Conservation (phyloP, 495 filamentous ascomycete genomes). For the Neurospora terricola region DNA sequence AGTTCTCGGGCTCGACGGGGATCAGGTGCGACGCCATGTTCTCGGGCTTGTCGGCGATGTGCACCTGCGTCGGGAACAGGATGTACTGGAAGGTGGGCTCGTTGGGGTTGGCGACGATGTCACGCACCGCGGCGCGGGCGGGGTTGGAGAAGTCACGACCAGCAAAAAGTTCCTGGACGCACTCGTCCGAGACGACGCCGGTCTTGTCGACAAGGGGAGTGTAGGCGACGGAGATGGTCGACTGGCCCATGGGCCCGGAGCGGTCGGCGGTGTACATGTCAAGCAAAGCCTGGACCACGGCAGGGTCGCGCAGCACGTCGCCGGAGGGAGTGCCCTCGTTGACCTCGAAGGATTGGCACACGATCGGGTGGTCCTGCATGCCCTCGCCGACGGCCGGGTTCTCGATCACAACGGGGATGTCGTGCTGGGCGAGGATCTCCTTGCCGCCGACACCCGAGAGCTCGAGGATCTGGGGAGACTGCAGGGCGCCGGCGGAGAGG, state of each 20-base stretch:
- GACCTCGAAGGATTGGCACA: conserved; percentile 31
- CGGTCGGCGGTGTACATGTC: conserved; percentile 25
- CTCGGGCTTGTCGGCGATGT: conserved; percentile 21
- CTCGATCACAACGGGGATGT: conserved; percentile 59
- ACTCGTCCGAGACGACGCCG: conserved; percentile 19
- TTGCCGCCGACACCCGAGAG: conserved; percentile 68
- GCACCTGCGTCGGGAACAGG: conserved; percentile 27
- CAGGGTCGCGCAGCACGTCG: conserved; percentile 33
- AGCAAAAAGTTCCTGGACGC: conserved; percentile 18
- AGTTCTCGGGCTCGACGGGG: conserved; percentile 25
- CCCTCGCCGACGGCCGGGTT: conserved; percentile 71
- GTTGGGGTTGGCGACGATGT: conserved; percentile 18
- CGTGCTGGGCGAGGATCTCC: conserved; percentile 50
- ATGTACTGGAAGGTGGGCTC: conserved; percentile 30
- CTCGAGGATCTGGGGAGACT: conserved; percentile 52
- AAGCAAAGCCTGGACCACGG: conserved; percentile 23
- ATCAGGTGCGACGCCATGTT: conserved; percentile 27
- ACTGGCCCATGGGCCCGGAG: conserved; percentile 28
- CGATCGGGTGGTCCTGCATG: conserved; percentile 40
- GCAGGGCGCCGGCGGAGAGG: conserved; percentile 48
- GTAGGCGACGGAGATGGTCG: conserved; percentile 32
- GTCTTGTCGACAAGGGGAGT: conserved; percentile 29
- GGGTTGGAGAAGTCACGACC: conserved; percentile 6
- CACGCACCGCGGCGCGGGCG: conserved; percentile 9
- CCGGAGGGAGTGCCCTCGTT: conserved; percentile 29